Evolutionary conservation across 768 basidiomycete genomes (phyloP).

Genomic region (Trichaptum fuscoviolaceum): DNA sequence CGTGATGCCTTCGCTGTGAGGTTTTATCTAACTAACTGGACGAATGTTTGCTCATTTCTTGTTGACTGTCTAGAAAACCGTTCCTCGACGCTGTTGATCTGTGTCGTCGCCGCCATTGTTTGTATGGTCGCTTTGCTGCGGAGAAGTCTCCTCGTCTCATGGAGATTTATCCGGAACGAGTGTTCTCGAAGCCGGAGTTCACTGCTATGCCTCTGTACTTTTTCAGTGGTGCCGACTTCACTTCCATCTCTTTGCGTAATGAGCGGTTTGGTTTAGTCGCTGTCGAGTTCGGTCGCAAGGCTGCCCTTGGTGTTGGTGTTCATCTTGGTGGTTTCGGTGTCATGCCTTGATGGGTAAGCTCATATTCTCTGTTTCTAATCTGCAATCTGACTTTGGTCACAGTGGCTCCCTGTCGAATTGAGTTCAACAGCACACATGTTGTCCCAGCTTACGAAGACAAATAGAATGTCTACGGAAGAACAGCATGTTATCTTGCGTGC

Average conservation of each 20-base stretch:
- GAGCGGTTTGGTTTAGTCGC: too few species aligned
- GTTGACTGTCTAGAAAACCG: slow-evolving; percentile 88
- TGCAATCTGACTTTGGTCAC: slow-evolving; percentile 8
- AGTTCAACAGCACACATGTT: too few species aligned
- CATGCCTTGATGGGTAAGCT: slow-evolving; percentile 94
- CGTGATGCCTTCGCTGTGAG: slow-evolving; percentile 88
- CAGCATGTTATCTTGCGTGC: slow-evolving; percentile 91
- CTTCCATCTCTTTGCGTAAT: too few species aligned
- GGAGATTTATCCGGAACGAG: slow-evolving; percentile 92
- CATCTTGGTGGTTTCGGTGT: slow-evolving; percentile 91
- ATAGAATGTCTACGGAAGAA: slow-evolving; percentile 87
- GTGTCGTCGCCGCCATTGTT: slow-evolving; percentile 90
- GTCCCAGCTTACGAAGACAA: too few species aligned
- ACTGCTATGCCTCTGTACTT: slow-evolving; percentile 89
- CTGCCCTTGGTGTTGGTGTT: slow-evolving; percentile 92
- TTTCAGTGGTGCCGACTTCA: too few species aligned
- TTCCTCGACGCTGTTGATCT: slow-evolving; percentile 78
- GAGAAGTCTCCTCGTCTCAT: slow-evolving; percentile 90
- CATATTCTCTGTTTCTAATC: slow-evolving; percentile 1
- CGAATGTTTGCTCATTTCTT: too few species aligned
- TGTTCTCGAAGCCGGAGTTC: slow-evolving; percentile 96
- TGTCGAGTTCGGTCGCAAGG: slow-evolving; percentile 94
- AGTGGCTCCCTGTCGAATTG: too few species aligned
- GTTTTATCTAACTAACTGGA: too few species aligned
- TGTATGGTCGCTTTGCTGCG: slow-evolving; percentile 93